Evolutionary conservation across 2,329 filamentous ascomycete genomes (phyloP), one percentile per base, ranked within the genome.

Genomic region (Diplocarpon rosae): DNA sequence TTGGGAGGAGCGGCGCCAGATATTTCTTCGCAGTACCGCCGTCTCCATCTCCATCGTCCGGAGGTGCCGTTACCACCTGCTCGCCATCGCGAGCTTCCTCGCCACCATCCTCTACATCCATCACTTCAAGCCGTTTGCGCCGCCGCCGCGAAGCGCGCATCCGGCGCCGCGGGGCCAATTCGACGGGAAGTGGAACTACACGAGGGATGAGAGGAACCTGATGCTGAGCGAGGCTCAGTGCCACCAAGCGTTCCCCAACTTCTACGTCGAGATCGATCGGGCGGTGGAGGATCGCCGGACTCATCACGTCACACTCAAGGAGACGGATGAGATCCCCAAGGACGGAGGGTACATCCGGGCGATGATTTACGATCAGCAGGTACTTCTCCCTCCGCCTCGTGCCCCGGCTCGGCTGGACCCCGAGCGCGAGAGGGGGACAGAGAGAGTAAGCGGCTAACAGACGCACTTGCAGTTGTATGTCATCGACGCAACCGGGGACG

Each of bases 381-480:
- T 52, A 51, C 12, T 31, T 16, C 15, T 28, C 13, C 27, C n/a
- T 39, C n/a, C n/a, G n/a, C n/a, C n/a, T n/a, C n/a, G n/a, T n/a
- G n/a, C n/a, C n/a, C n/a, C n/a, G n/a, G n/a, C n/a, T n/a, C n/a
- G n/a, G n/a, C n/a, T n/a, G n/a, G n/a, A n/a, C n/a, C n/a, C n/a
- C n/a, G n/a, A n/a, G n/a, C n/a, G n/a, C n/a, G n/a, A n/a, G n/a
- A n/a, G n/a, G n/a, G n/a, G n/a, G n/a, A n/a, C n/a, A n/a, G n/a
- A n/a, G 27, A 17, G 3, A 31, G 8, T 12, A 34, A 17, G 17
- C 11, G 16, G n/a, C 9, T 12, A 9, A 8, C 9, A n/a, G 14
- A 34, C 10, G 14, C 38, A 39, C 24, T 30, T 3, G 15, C 17
- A 66, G 58, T 52, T 65, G 16, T 64, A 62, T 39, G 54, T 65